phyloP scores from a whole-genome alignment of 2,329 filamentous ascomycete genomes.

The Calonectria pteridis region DNA sequence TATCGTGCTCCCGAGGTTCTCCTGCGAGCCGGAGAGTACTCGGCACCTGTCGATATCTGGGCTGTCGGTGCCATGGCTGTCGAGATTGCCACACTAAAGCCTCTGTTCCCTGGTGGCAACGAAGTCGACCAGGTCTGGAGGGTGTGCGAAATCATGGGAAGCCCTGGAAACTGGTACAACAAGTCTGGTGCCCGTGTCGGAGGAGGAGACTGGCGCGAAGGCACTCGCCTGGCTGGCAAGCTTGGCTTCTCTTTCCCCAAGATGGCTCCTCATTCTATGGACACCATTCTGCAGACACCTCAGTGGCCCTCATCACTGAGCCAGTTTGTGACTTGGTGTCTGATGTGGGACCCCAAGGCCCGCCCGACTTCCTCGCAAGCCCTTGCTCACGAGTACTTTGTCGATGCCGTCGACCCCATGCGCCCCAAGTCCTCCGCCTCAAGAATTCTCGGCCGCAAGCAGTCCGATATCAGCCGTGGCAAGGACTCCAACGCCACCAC shows the following conservation, averaged over 20 bases:
- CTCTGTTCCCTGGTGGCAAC: conserved; percentile 95
- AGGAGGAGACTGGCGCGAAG: conserved; percentile 97
- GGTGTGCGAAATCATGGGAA: conserved; percentile 99
- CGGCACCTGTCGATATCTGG: conserved; percentile 98
- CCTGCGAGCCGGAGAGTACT: conserved; percentile 94
- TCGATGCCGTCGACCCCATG: conserved; percentile 90
- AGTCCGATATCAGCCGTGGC: conserved; percentile 81
- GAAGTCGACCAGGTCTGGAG: conserved; percentile 99
- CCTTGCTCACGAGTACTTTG: conserved; percentile 94
- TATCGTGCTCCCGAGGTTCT: conserved; percentile 97
- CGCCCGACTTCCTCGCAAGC: conserved; percentile 94
- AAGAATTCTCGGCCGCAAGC: conserved; percentile 87
- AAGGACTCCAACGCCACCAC: conserved; percentile 70
- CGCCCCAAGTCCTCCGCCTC: conserved; percentile 92
- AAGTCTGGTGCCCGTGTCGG: conserved; percentile 89
- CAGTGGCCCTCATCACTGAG: conserved; percentile 92
- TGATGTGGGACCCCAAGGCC: conserved; percentile 98
- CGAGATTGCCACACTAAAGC: conserved; percentile 95
- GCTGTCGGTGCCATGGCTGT: conserved; percentile 98
- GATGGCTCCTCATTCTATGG: conserved; percentile 98
- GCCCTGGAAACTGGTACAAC: conserved; percentile 97
- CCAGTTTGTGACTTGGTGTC: conserved; percentile 96
- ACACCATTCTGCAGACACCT: conserved; percentile 89
- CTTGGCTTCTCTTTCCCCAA: conserved; percentile 98
- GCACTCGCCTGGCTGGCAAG: conserved; percentile 91